phyloP scores from a whole-genome alignment of 345 rosid genomes.

The Moricandia moricandioides region DNA sequence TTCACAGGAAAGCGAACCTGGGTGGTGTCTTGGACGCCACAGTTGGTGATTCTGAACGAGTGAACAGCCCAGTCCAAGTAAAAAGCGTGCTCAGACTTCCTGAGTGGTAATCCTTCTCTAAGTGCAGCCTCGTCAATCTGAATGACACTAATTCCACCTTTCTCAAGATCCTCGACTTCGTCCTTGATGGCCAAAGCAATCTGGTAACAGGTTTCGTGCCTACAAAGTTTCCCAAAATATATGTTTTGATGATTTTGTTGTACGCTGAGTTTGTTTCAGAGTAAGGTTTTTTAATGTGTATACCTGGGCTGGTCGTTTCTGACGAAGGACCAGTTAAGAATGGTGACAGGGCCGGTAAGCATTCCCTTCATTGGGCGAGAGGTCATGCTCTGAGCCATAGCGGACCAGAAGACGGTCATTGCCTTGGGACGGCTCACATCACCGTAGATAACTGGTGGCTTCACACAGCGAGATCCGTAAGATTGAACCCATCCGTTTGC shows the following conservation, averaged over 20 bases:
- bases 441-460: slow-evolving; percentile 97
- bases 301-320: slow-evolving; percentile 99
- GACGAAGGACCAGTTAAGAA: slow-evolving; percentile 98
- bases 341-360: slow-evolving; percentile 99
- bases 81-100: slow-evolving; percentile 97
- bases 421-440: slow-evolving; percentile 99
- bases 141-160: slow-evolving; percentile 79
- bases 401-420: slow-evolving; percentile 98
- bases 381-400: slow-evolving; percentile 94
- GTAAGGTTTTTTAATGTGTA: neutral
- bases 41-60: slow-evolving; percentile 97
- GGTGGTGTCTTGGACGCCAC: slow-evolving; percentile 81
- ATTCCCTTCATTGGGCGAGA: slow-evolving; percentile 98
- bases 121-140: slow-evolving; percentile 99
- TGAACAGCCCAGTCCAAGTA: slow-evolving; percentile 99
- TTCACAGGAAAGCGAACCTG: slow-evolving; percentile 52
- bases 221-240: slow-evolving; percentile 28
- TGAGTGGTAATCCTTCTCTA: slow-evolving; percentile 93
- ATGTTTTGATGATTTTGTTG: neutral
- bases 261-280: slow-evolving; percentile 24
- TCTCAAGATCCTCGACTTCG: slow-evolving; percentile 98
- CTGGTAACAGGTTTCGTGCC: slow-evolving; percentile 95
- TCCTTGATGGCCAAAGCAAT: slow-evolving; percentile 99
- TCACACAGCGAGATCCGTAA: slow-evolving; percentile 95
- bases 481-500: slow-evolving; percentile 99